A percentile compares a stretch with the other conserved stretches of the same genome.
Conservation (phyloP, 495 filamentous ascomycete species). For the Neurospora intermedia region DNA sequence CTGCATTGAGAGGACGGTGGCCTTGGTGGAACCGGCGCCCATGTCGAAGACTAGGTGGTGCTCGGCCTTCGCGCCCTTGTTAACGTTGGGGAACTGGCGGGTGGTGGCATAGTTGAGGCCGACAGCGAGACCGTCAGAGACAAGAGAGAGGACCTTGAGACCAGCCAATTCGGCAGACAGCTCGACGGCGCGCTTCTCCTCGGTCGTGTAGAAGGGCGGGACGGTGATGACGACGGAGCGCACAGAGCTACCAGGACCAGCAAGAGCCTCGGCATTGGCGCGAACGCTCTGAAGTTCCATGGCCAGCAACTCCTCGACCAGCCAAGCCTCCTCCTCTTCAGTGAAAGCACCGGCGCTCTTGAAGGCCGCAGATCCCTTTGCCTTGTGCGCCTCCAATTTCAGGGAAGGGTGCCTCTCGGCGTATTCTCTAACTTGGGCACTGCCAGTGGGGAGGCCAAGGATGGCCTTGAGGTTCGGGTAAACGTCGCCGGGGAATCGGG, state of each 20-base stretch:
- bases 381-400: conserved; percentile 41
- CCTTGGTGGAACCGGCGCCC: conserved; percentile 94
- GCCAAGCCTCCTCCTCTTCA: conserved; percentile 57
- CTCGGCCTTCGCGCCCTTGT: conserved; percentile 79
- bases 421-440: conserved; percentile 57
- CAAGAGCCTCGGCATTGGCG: conserved; percentile 74
- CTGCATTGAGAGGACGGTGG: conserved; percentile 86
- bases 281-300: conserved; percentile 91
- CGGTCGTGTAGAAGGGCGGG: conserved; percentile 79
- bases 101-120: conserved; percentile 91
- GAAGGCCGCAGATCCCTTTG: conserved; percentile 63
- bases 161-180: conserved; percentile 81
- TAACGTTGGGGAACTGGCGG: conserved; percentile 75
- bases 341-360: conserved; percentile 56
- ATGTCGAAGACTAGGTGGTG: conserved; percentile 93
- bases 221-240: conserved; percentile 81
- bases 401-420: conserved; percentile 61
- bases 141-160: conserved; percentile 68
- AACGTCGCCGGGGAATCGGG: conserved; percentile 82
- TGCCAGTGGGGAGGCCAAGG: conserved; percentile 57
- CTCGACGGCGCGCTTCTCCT: conserved; percentile 76
- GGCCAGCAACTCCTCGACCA: conserved; percentile 86
- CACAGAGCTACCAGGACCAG: conserved; percentile 64
- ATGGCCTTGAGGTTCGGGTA: conserved; percentile 88
- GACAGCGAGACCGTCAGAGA: conserved; percentile 87